phyloP scores from a whole-genome alignment of 495 filamentous ascomycete genomes.

The Penicillium egyptiacum region DNA sequence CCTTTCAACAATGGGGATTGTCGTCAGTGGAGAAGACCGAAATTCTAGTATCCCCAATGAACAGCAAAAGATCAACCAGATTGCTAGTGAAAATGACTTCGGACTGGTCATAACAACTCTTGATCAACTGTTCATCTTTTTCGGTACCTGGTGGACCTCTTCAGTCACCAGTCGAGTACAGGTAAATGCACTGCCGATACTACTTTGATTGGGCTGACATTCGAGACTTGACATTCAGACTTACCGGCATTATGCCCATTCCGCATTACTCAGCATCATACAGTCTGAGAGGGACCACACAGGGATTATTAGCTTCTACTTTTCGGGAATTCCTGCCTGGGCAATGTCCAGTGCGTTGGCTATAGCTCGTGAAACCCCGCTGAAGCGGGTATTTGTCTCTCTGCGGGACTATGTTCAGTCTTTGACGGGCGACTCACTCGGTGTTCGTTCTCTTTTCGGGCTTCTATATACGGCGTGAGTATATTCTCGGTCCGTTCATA shows the following conservation, averaged over 20 bases:
- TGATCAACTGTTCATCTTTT: constrained; percentile 43
- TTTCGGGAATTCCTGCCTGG: constrained; percentile 49
- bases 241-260: constrained; percentile 44
- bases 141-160: constrained; percentile 45
- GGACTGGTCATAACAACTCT: constrained; percentile 48
- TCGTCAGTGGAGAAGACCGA: constrained; percentile 47
- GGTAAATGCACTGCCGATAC: constrained; percentile 30
- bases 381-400: constrained; percentile 37
- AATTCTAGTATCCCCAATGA: constrained; percentile 35
- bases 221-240: constrained; percentile 31
- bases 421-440: constrained; percentile 27
- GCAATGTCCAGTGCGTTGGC: constrained; percentile 41
- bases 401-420: constrained; percentile 31
- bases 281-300: constrained; percentile 35
- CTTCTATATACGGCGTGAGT: constrained; percentile 40
- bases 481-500: background rate
- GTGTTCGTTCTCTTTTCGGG: constrained; percentile 32
- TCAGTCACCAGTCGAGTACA: constrained; percentile 48
- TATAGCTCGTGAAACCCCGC: constrained; percentile 41
- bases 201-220: constrained; percentile 10
- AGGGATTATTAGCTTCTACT: constrained; percentile 43
- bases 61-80: constrained; percentile 42
- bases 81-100: constrained; percentile 51
- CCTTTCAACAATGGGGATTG: constrained; percentile 55
- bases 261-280: constrained; percentile 41